Percentiles rank a stretch among this genome's conserved stretches.
Conservation (phyloP, 2,329 filamentous ascomycete genomes). For the Davidsoniella australis region DNA sequence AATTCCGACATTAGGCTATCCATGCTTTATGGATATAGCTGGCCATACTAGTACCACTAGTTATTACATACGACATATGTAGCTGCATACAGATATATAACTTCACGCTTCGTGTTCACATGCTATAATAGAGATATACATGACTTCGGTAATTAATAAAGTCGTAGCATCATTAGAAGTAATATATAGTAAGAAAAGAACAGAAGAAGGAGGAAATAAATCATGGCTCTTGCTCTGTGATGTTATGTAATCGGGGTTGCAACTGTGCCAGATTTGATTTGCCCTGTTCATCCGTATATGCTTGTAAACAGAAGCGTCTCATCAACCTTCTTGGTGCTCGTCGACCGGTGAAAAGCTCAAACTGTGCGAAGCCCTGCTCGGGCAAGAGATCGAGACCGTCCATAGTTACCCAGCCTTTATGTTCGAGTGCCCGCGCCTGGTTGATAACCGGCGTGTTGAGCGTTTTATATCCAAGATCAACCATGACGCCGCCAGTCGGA, state of each 20-base stretch:
- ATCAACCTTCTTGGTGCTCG: slow-evolving; percentile 40
- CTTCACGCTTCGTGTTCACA: no score
- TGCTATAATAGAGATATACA: no score
- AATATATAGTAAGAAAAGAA: no score
- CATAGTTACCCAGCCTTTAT: slow-evolving; percentile 55
- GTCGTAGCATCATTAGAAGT: no score
- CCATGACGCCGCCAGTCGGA: slow-evolving; percentile 56
- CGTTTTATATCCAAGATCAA: slow-evolving; percentile 60
- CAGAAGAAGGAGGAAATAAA: neutral
- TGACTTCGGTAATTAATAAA: no score
- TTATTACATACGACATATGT: no score
- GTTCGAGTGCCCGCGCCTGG: slow-evolving; percentile 43
- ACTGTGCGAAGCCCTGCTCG: slow-evolving; percentile 67
- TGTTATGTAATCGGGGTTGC: slow-evolving; percentile 23
- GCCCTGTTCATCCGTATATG: slow-evolving; percentile 27
- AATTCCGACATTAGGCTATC: no score
- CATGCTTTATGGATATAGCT: no score
- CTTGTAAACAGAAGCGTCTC: slow-evolving; percentile 42
- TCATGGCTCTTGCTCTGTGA: slow-evolving; percentile 25
- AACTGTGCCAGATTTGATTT: slow-evolving; percentile 24
- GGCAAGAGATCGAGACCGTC: slow-evolving; percentile 61
- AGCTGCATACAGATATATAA: no score
- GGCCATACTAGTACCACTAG: no score
- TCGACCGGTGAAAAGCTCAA: slow-evolving; percentile 59
- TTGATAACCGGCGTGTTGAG: slow-evolving; percentile 53